Percentiles rank a stretch among this genome's conserved stretches.
phyloP scores from a whole-genome alignment of 176 grass and related monocot species.

The Bonia amplexicaulis region DNA sequence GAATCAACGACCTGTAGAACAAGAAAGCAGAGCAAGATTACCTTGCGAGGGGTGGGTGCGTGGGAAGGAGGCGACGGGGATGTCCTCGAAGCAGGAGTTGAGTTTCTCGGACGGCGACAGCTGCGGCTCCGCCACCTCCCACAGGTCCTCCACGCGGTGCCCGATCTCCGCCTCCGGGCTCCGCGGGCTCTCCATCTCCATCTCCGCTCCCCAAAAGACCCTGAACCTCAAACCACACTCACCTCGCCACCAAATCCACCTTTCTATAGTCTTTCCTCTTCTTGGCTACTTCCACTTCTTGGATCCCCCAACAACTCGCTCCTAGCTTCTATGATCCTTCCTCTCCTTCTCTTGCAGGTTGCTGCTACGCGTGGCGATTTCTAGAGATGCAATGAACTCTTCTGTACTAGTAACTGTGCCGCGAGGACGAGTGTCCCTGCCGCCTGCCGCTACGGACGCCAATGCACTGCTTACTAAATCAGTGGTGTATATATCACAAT shows the following conservation, averaged over 20 bases:
- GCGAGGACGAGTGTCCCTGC: neutral
- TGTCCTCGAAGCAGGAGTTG: slow-evolving; percentile 93
- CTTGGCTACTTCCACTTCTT: neutral
- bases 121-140: slow-evolving; percentile 90
- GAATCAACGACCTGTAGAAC: neutral
- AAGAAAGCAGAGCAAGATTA: neutral
- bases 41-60: slow-evolving; percentile 50
- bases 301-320: neutral
- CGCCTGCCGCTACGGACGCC: neutral
- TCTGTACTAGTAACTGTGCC: neutral
- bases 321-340: neutral
- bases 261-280: neutral
- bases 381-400: neutral
- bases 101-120: slow-evolving; percentile 91
- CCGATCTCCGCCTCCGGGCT: slow-evolving; percentile 95
- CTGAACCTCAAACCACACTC: neutral
- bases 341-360: neutral
- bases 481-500: too few species aligned
- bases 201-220: neutral
- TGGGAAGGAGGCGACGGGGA: slow-evolving; percentile 75
- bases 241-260: neutral
- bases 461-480: neutral
- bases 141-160: slow-evolving; percentile 79
- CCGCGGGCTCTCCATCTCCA: slow-evolving; percentile 62
- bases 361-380: neutral